Base-by-base conservation (phyloP, 306 rosid species). In the Neltuma alba region DNA sequence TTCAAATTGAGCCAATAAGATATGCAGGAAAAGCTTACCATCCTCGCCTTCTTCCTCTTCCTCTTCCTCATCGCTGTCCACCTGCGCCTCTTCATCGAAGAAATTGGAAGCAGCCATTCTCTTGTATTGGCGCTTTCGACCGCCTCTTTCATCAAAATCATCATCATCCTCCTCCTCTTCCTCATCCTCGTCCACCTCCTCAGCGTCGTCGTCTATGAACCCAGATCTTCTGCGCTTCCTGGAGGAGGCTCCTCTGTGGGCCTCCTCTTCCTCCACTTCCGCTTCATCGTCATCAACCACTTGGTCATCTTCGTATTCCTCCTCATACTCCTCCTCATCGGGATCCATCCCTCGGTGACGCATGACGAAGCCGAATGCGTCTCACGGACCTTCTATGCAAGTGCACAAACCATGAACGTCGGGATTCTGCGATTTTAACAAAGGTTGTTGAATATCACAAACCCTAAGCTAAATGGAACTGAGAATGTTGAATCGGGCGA, bases 31-130 rank as follows among this genome's bases (percentile, higher is more conserved):
- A 78, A 61, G 28, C 91, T 1, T 71, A 96, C 99, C 99, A 65
- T 96, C 97, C 55, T 96, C 98, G 15, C 82, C 98, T 4, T 93
- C 99, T 11, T 93, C 99, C 33, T 93, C 99, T 57, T 96, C 99
- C 79, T 92, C 99, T 2, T 96, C 99, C 0, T 90, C 99, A 2
- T 96, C 99, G 7, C 80, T 70, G 70, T 93, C 96, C 1, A 93
- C 99, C n/a, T 30, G 80, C 0, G 99, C 99, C 75, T 90, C 97
- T 6, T 85, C 80, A 18, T 96, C 98, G 69, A 96, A 83, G 58
- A 86, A 96, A 70, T 88, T 79, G 0, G 88, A 74, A n/a, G 94
- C 98, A 1, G 84, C 37, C n/a, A 58, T 68, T 80, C 83, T 90
- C 84, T 83, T 88, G 42, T 79, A 50, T 33, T 79, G 86, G 36